A percentile compares a stretch with the other conserved stretches of the same genome.
Conservation (phyloP, 768 basidiomycete genomes). For the Tubosaeta sp. region DNA sequence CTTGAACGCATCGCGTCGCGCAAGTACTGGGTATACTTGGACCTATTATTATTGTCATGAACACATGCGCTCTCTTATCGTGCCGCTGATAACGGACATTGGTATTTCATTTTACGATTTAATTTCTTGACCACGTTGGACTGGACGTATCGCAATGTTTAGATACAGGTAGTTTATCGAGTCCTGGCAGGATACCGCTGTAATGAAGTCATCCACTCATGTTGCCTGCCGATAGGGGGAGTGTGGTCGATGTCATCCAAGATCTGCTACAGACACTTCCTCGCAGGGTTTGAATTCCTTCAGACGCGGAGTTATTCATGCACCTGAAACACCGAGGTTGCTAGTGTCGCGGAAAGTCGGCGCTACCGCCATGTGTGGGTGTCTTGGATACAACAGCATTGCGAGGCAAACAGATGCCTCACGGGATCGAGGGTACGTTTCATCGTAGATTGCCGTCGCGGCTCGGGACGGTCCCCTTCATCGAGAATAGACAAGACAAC, state of each 20-base stretch:
- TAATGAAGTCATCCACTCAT: too few relatives aligned
- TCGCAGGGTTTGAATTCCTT: too few relatives aligned
- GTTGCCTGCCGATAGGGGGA: too few relatives aligned
- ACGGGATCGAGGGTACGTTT: too few relatives aligned
- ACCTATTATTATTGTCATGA: not conserved
- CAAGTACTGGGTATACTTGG: not conserved
- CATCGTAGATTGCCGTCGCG: too few relatives aligned
- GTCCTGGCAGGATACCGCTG: too few relatives aligned
- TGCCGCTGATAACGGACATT: not conserved
- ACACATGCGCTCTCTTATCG: not conserved
- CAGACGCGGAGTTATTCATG: too few relatives aligned
- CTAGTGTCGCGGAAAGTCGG: slow-evolving; percentile 22
- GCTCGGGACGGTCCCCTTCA: too few relatives aligned
- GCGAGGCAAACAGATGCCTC: slow-evolving; percentile 5
- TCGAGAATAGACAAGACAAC: too few relatives aligned
- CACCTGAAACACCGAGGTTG: too few relatives aligned
- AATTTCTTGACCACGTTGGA: not conserved
- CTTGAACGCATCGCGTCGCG: not conserved
- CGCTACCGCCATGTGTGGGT: slow-evolving; percentile 44
- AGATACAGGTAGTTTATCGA: not conserved
- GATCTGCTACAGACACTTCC: too few relatives aligned
- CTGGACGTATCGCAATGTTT: not conserved
- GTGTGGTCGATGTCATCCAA: too few relatives aligned
- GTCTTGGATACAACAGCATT: slow-evolving; percentile 38
- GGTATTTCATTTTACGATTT: not conserved